Percentiles rank a stretch among this genome's conserved stretches.
Conservation (phyloP, 495 filamentous ascomycete species). For the Podospora pseudoanserina region DNA sequence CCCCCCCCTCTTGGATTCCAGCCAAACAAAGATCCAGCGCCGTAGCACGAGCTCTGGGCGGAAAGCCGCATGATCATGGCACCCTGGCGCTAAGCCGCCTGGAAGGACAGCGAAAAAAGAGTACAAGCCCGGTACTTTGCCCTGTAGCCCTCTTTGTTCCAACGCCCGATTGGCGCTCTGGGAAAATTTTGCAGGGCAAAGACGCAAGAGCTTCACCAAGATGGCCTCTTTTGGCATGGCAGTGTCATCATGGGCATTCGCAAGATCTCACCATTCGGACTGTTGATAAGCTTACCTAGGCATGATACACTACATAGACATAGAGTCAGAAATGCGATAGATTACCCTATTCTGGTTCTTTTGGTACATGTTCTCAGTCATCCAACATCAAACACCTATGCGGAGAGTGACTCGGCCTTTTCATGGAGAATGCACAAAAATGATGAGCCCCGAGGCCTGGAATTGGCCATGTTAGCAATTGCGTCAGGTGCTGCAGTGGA, state of each 20-base stretch:
- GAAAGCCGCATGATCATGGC: slow-evolving; percentile 19
- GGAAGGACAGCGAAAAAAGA: slow-evolving; percentile 4
- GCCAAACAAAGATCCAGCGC: slow-evolving; percentile 14
- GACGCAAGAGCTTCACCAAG: neutral
- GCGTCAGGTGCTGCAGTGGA: slow-evolving; percentile 17
- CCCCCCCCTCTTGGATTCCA: neutral
- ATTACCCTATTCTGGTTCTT: neutral
- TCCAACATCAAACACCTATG: too few relatives aligned
- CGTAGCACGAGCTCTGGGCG: slow-evolving; percentile 17
- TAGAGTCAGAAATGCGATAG: neutral
- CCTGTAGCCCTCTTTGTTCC: neutral
- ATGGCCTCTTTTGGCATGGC: neutral
- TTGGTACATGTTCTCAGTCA: neutral
- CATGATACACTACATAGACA: neutral
- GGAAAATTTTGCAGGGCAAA: slow-evolving; percentile 4
- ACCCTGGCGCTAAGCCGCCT: slow-evolving; percentile 1
- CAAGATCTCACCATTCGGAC: neutral
- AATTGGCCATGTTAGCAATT: slow-evolving; percentile 9
- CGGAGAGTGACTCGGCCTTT: neutral
- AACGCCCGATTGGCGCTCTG: neutral
- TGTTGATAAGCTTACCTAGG: too few relatives aligned
- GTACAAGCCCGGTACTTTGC: neutral
- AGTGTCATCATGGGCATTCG: neutral
- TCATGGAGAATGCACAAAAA: neutral
- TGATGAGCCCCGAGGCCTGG: neutral